Conservation (phyloP, 192 early-diverging fungal genomes). For the Backusella morwellensis region DNA sequence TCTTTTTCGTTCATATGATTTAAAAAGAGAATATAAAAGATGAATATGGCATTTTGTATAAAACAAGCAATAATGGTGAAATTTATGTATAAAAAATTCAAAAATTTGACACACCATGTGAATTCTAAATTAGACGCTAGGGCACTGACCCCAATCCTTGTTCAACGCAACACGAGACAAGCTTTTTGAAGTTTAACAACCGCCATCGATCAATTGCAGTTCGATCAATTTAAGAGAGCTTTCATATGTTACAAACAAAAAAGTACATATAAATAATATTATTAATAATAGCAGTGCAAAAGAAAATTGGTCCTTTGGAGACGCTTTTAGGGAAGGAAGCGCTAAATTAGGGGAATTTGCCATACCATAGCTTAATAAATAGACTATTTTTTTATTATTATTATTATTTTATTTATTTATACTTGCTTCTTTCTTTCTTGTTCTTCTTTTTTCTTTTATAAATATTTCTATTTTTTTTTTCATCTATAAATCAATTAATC, state of each 20-base stretch:
- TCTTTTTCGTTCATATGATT: neutral
- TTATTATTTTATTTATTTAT: no score
- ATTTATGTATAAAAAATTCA: neutral
- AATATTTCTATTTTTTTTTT: neutral
- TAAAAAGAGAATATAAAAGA: neutral
- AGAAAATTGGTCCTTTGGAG: neutral
- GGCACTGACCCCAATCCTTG: conserved; percentile 3
- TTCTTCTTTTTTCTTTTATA: neutral
- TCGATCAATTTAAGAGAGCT: conserved; percentile 14
- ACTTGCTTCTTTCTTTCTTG: neutral
- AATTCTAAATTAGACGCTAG: neutral
- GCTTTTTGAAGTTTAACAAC: neutral
- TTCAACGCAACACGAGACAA: neutral
- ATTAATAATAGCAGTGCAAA: neutral
- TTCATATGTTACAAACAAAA: conserved; percentile 4
- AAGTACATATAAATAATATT: neutral
- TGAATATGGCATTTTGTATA: neutral
- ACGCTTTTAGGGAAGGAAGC: neutral
- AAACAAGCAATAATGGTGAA: neutral
- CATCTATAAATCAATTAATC: neutral
- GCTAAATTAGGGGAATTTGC: neutral
- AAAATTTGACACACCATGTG: conserved; percentile 6
- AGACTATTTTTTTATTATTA: neutral
- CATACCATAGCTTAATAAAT: neutral
- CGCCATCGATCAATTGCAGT: conserved; percentile 13